Conservation (phyloP, 306 rosid species). For the Mimosa bimucronata region DNA sequence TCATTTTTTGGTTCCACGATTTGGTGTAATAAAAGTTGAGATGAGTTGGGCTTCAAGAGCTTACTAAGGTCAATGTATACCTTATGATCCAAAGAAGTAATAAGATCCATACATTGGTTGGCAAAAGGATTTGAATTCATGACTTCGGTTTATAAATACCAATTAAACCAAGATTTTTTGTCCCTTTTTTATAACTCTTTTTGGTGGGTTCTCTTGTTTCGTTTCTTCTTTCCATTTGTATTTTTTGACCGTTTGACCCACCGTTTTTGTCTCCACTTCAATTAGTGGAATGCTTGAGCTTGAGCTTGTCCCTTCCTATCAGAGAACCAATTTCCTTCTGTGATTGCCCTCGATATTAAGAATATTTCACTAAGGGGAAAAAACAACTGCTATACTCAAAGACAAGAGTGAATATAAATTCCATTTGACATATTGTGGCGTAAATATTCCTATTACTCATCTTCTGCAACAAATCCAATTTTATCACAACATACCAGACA, state of each 20-base stretch:
- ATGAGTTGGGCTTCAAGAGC: too few species aligned
- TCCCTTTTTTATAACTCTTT: too few species aligned
- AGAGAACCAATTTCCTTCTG: background rate
- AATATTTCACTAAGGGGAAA: background rate
- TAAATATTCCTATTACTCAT: background rate
- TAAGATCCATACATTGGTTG: too few species aligned
- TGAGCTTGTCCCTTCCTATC: background rate
- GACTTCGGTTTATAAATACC: too few species aligned
- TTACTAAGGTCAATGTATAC: too few species aligned
- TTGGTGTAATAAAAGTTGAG: too few species aligned
- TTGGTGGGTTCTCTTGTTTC: too few species aligned
- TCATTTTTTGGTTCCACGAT: too few species aligned
- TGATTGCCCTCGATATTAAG: background rate
- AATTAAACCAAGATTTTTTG: too few species aligned
- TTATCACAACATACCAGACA: background rate
- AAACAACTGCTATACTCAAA: background rate
- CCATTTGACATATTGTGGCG: background rate
- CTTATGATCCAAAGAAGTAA: too few species aligned
- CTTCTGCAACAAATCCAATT: background rate
- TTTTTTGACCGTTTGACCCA: background rate
- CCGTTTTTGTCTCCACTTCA: background rate
- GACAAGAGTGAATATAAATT: background rate
- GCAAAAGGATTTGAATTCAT: too few species aligned
- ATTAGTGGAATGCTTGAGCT: background rate
- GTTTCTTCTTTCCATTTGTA: background rate